Evolutionary conservation across 2,329 filamentous ascomycete genomes (phyloP).

Genomic region (Nothopassalora personata): DNA sequence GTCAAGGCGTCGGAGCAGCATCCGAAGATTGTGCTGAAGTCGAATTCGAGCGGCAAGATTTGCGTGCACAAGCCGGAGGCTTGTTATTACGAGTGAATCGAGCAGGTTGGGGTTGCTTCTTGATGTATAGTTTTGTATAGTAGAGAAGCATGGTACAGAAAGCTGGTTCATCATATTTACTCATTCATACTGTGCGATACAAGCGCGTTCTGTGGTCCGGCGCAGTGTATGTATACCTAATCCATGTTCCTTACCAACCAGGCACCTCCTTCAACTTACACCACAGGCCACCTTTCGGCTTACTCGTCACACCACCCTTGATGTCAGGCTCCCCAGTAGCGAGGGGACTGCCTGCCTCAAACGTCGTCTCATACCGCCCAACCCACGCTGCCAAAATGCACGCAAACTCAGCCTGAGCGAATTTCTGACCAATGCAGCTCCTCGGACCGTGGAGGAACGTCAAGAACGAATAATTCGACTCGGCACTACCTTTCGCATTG

Average conservation of each 20-base stretch:
- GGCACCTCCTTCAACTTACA: constrained; percentile 62
- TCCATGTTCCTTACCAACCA: constrained; percentile 50
- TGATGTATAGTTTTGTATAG: background rate
- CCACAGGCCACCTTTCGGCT: constrained; percentile 66
- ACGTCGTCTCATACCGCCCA: constrained; percentile 65
- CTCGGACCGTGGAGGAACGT: constrained; percentile 41
- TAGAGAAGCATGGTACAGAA: background rate
- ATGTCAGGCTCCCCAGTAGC: constrained; percentile 55
- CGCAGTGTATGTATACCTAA: background rate
- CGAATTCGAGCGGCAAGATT: constrained; percentile 36
- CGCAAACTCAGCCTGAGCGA: constrained; percentile 52
- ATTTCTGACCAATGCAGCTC: constrained; percentile 29
- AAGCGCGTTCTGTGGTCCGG: constrained; percentile 22
- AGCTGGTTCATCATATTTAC: constrained; percentile 2
- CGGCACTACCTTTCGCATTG: constrained; percentile 64
- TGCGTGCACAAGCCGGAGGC: constrained; percentile 42
- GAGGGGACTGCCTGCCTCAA: constrained; percentile 50
- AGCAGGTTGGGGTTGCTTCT: background rate
- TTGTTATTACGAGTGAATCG: constrained; percentile 35
- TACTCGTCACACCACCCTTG: constrained; percentile 64
- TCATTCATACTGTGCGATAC: constrained; percentile 34
- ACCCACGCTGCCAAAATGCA: constrained; percentile 73
- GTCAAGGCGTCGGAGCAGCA: constrained; percentile 41
- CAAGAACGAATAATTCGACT: constrained; percentile 41
- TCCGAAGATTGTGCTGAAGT: constrained; percentile 40